phyloP scores from a whole-genome alignment of 805 yeast species.

The Vanderwaltozyma yarrowii region DNA sequence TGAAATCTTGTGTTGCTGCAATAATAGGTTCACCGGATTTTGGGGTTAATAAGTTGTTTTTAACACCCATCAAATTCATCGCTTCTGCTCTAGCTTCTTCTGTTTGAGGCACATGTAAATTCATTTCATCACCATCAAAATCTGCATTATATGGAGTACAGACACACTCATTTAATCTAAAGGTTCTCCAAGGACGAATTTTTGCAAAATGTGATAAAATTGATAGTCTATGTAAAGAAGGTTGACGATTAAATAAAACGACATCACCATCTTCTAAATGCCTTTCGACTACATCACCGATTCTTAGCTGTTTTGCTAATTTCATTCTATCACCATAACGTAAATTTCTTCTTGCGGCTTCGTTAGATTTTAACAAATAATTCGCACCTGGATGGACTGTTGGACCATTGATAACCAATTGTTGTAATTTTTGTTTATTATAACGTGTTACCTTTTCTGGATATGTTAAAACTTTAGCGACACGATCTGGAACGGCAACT shows the following conservation, averaged over 20 bases:
- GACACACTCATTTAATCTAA: slow-evolving; percentile 94
- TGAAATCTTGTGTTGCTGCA: slow-evolving; percentile 99
- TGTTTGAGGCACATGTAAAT: slow-evolving; percentile 96
- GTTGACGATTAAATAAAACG: slow-evolving; percentile 94
- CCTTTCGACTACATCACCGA: slow-evolving; percentile 93
- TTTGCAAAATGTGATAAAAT: slow-evolving; percentile 93
- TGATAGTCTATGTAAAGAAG: slow-evolving; percentile 89
- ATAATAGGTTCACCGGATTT: slow-evolving; percentile 98
- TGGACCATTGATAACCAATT: slow-evolving; percentile 74
- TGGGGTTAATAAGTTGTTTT: slow-evolving; percentile 88
- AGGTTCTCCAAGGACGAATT: slow-evolving; percentile 96
- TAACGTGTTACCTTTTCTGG: slow-evolving; percentile 92
- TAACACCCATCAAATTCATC: slow-evolving; percentile 96
- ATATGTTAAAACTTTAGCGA: slow-evolving; percentile 89
- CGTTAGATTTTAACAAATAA: slow-evolving; percentile 73
- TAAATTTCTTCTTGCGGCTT: slow-evolving; percentile 76
- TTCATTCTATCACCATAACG: slow-evolving; percentile 78
- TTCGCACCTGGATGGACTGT: slow-evolving; percentile 93
- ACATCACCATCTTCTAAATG: slow-evolving; percentile 96
- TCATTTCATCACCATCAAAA: slow-evolving; percentile 99
- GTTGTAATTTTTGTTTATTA: slow-evolving; percentile 68
- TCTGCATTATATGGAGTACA: slow-evolving; percentile 99
- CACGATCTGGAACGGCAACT: slow-evolving; percentile 96
- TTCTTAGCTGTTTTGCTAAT: slow-evolving; percentile 62
- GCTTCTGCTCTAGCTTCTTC: slow-evolving; percentile 99